phyloP scores from a whole-genome alignment of 2,329 filamentous ascomycete species.

The Xenoacremonium recifei region DNA sequence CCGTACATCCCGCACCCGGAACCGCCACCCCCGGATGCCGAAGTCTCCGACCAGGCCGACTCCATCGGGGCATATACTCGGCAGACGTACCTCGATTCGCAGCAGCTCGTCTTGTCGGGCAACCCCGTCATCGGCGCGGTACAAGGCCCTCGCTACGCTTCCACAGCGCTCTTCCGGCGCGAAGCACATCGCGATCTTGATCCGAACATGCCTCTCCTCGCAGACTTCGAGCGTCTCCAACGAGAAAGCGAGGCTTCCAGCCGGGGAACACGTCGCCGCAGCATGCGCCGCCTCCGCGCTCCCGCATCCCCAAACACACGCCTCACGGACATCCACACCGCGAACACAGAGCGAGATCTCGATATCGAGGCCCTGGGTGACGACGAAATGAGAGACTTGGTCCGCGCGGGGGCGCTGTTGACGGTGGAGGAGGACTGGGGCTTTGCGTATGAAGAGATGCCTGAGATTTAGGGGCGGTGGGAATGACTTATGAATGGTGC shows the following conservation, averaged over 20 bases:
- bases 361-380: slow-evolving; percentile 19
- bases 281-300: slow-evolving; percentile 24
- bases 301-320: slow-evolving; percentile 10
- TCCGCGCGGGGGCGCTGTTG: slow-evolving; percentile 26
- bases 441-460: slow-evolving; percentile 32
- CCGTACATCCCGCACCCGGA: slow-evolving; percentile 50
- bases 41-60: slow-evolving; percentile 6
- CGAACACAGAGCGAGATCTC: slow-evolving; percentile 29
- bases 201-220: slow-evolving; percentile 42
- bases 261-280: slow-evolving; percentile 20
- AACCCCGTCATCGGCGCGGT: slow-evolving; percentile 53
- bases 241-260: slow-evolving; percentile 36
- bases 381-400: slow-evolving; percentile 18
- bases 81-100: slow-evolving; percentile 33
- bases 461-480: too few relatives aligned
- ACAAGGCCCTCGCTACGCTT: slow-evolving; percentile 52
- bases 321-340: slow-evolving; percentile 16
- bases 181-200: slow-evolving; percentile 50
- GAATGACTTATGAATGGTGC: too few relatives aligned
- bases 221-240: slow-evolving; percentile 43
- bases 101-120: slow-evolving; percentile 40
- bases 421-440: slow-evolving; percentile 33
- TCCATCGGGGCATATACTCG: slow-evolving; percentile 24
- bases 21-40: slow-evolving; percentile 15
- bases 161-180: slow-evolving; percentile 43